Conservation (phyloP, 805 yeast species). For the Yarrowia divulgata region DNA sequence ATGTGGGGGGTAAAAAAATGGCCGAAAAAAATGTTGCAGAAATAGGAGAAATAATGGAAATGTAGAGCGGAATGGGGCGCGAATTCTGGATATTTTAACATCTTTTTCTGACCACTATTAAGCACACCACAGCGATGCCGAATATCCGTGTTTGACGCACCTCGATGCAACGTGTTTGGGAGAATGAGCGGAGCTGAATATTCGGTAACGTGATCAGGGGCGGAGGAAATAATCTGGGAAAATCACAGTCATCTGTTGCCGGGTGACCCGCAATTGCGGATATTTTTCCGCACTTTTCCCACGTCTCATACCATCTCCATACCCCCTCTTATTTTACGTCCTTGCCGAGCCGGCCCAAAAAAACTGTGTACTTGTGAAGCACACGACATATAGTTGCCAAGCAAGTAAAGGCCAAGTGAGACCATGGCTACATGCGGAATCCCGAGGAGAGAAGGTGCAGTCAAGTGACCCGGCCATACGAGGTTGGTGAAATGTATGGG, state of each 20-base stretch:
- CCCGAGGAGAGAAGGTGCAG: neutral
- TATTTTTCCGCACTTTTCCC: neutral
- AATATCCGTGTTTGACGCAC: neutral
- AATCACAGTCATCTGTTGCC: too few relatives aligned
- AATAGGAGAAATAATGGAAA: neutral
- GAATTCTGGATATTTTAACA: neutral
- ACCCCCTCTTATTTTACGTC: too few relatives aligned
- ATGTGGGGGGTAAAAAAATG: neutral
- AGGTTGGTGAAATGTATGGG: too few relatives aligned
- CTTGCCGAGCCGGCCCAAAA: too few relatives aligned
- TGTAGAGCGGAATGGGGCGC: neutral
- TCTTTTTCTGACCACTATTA: neutral
- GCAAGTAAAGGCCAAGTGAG: slow-evolving; percentile 17
- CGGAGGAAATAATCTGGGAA: too few relatives aligned
- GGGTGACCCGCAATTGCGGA: too few relatives aligned
- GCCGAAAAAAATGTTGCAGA: too few relatives aligned
- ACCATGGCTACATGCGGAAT: slow-evolving; percentile 2
- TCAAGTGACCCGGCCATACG: too few relatives aligned
- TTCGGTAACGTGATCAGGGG: too few relatives aligned
- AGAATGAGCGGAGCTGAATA: too few relatives aligned
- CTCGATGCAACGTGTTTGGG: too few relatives aligned
- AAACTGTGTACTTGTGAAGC: neutral
- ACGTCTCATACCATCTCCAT: too few relatives aligned
- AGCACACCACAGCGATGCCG: neutral
- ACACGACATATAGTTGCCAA: slow-evolving; percentile 21